Evolutionary conservation across 768 basidiomycete species (phyloP).

Genomic region (Lactarius sp.): DNA sequence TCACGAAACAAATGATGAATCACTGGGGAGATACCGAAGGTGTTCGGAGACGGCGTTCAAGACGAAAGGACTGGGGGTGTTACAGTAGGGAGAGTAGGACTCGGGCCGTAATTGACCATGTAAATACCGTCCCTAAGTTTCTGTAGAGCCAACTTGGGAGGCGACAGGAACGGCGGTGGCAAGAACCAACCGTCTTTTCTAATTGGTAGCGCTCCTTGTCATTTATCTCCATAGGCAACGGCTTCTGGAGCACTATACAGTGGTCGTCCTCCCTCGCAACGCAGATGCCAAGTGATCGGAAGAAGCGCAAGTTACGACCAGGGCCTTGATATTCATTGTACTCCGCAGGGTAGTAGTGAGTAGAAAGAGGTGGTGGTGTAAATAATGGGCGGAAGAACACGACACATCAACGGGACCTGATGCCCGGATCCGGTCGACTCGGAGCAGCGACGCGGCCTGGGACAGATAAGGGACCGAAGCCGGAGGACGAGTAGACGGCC

Average conservation of each 20-base stretch:
- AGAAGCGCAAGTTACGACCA: slow-evolving; percentile 87
- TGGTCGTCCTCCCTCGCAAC: slow-evolving; percentile 48
- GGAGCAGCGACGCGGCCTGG: slow-evolving; percentile 69
- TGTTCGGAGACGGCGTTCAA: slow-evolving; percentile 46
- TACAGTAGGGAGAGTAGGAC: slow-evolving; percentile 20
- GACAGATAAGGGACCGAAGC: slow-evolving; percentile 84
- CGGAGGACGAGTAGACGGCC: slow-evolving; percentile 83
- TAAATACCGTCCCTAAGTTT: slow-evolving; percentile 77
- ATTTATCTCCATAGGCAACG: slow-evolving; percentile 61
- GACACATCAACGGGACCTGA: slow-evolving; percentile 92
- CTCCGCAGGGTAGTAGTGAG: slow-evolving; percentile 65
- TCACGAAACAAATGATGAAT: slow-evolving; percentile 43
- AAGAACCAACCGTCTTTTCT: slow-evolving; percentile 80
- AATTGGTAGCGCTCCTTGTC: slow-evolving; percentile 94
- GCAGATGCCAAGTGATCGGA: slow-evolving; percentile 70
- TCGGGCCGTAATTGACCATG: slow-evolving; percentile 51
- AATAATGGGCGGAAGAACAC: slow-evolving; percentile 91
- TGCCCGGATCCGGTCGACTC: slow-evolving; percentile 69
- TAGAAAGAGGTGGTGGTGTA: slow-evolving; percentile 88
- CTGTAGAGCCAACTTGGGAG: slow-evolving; percentile 91
- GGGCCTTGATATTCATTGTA: slow-evolving; percentile 72
- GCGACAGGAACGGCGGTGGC: slow-evolving; percentile 85
- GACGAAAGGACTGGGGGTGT: slow-evolving; percentile 24
- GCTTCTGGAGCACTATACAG: slow-evolving; percentile 59
- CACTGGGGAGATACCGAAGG: slow-evolving; percentile 45